phyloP scores from a whole-genome alignment of 2,329 filamentous ascomycete genomes.

The Claviceps pazoutovae region DNA sequence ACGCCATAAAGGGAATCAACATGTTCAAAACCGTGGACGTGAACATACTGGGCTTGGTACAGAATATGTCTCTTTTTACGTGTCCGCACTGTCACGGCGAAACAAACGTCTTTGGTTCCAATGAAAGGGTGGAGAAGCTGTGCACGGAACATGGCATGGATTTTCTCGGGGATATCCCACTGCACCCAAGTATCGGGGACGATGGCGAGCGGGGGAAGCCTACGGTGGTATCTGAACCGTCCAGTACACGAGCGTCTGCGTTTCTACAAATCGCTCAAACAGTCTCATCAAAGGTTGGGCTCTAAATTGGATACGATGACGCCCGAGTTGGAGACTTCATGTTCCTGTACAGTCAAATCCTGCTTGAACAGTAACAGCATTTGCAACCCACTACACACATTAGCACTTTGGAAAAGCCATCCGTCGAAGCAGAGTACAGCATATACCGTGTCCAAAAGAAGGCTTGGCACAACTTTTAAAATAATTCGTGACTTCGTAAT shows the following conservation, averaged over 20 bases:
- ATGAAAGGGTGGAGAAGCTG: slow-evolving; percentile 49
- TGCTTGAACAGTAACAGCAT: background rate
- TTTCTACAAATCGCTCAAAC: slow-evolving; percentile 58
- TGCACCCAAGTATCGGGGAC: slow-evolving; percentile 75
- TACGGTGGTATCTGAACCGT: slow-evolving; percentile 76
- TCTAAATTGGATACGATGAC: slow-evolving; percentile 7
- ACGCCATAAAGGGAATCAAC: slow-evolving; percentile 80
- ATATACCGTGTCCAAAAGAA: slow-evolving; percentile 4
- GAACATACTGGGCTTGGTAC: slow-evolving; percentile 71
- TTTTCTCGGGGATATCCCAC: slow-evolving; percentile 77
- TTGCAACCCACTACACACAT: background rate
- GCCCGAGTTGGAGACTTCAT: background rate
- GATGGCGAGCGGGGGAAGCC: slow-evolving; percentile 80
- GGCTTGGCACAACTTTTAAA: background rate
- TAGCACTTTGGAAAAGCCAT: background rate
- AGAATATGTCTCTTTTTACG: slow-evolving; percentile 79
- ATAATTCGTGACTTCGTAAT: background rate
- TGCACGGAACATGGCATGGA: slow-evolving; percentile 61
- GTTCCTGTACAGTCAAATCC: background rate
- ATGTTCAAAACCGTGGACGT: slow-evolving; percentile 83
- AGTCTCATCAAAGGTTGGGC: slow-evolving; percentile 31
- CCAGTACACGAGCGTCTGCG: slow-evolving; percentile 54
- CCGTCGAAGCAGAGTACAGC: background rate
- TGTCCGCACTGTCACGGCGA: slow-evolving; percentile 66
- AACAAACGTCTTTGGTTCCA: slow-evolving; percentile 60